Evolutionary conservation across 2,329 filamentous ascomycete species (phyloP), one percentile per base, ranked within the genome.

Genomic region (Claviceps sp.): DNA sequence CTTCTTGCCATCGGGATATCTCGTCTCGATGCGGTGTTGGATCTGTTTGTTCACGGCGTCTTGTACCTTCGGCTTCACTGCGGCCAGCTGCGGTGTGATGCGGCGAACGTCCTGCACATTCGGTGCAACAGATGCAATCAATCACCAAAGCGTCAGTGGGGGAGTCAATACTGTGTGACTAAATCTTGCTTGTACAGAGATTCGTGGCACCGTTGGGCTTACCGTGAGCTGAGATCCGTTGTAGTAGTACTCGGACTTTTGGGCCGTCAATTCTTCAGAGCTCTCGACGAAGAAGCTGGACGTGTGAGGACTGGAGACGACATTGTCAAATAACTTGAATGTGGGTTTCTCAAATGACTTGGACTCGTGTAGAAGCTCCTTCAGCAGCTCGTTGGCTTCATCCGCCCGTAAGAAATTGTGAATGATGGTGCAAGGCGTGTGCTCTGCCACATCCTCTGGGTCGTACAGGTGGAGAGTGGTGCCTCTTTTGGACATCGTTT

Each of bases 391-490:
- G 57, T 89, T 84, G 41, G 93, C 91, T 54, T 86, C 75, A 2
- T 82, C 72, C 0, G 74, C 34, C 0, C 88, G 82, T 0, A 98
- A 73, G 59, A 97, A 96, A 61, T 95, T 93, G 67, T 95, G 89
- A 52, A 96, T 82, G 57, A 97, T 86, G 11, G 87, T 90, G 68
- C 90, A 96, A 1, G 93, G 89, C 0, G 91, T 95, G 62, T 95
- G 79, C 24, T 79, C 75, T 48, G 87, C 85, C 46, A 97, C 80
- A 59, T 95, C 89, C 41, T 81, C 73, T 0, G 90, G 87, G 43
- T 87, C 81, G 66, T 86, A 97, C 0, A 97, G 73, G 62, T 91
- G 86, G 2, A 97, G 68, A 0, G 91, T 96, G 59, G 81, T 80
- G 13, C 90, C 91, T 63, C 85, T 94, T 60, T 79, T 85, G 0